These are phyloP conservation scores for Barnettozyma populi DNA, from an alignment of 805 yeast genomes.

Conservation along the genomic window DNA sequence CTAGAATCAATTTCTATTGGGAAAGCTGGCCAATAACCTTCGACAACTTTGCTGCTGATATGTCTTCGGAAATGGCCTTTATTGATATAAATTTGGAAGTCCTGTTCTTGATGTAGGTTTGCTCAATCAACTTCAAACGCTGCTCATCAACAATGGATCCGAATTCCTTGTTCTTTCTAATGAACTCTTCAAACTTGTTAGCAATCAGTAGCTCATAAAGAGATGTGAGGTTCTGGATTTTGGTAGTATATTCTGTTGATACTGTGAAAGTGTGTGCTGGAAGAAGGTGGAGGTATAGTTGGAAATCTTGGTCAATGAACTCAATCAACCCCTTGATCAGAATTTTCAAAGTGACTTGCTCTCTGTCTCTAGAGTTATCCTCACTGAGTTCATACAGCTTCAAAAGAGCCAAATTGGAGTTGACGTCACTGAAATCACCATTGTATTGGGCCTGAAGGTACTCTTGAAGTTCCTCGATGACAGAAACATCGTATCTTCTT, in stretches of 20 bases:
- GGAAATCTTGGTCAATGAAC: conserved; percentile 38
- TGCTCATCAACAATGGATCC: conserved; percentile 15
- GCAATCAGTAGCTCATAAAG: conserved; percentile 21
- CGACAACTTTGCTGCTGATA: conserved; percentile 20
- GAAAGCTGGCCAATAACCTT: conserved; percentile 19
- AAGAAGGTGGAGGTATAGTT: conserved; percentile 38
- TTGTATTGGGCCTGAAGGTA: conserved; percentile 36
- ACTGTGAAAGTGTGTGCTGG: conserved; percentile 33
- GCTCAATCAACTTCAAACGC: conserved; percentile 13
- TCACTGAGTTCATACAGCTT: conserved; percentile 37
- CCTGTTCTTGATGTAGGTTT: conserved; percentile 19
- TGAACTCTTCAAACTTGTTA: conserved; percentile 19
- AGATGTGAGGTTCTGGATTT: conserved; percentile 21
- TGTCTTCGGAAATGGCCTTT: conserved; percentile 21
- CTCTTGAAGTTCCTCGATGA: conserved; percentile 39
- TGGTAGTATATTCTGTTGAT: conserved; percentile 21
- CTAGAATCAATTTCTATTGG: conserved; percentile 2
- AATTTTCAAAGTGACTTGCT: conserved; percentile 33
- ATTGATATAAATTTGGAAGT: conserved; percentile 17
- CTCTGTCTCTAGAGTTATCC: conserved; percentile 32
- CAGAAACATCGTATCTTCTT: conserved; percentile 40
- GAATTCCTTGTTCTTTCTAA: conserved; percentile 19
- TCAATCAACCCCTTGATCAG: conserved; percentile 37
- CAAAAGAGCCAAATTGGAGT: conserved; percentile 41
- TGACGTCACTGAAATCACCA: conserved; percentile 33